phyloP scores from a whole-genome alignment of 257 asterid genomes.

The Nicotiana otophora region DNA sequence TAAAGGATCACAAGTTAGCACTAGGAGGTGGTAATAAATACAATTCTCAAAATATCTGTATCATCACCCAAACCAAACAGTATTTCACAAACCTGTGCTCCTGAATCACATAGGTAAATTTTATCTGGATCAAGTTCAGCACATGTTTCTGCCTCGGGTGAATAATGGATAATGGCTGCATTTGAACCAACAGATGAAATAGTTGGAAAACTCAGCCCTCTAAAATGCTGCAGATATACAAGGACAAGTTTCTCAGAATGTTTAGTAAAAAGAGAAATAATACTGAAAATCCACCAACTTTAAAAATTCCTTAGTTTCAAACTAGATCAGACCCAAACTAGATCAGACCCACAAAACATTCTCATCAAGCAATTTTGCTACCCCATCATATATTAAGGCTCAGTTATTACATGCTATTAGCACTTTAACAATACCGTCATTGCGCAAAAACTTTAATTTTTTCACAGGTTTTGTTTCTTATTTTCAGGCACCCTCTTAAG shows the following conservation, averaged over 20 bases:
- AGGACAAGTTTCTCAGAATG: constrained; percentile 3
- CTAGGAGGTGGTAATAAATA: neutral
- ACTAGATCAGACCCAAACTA: neutral
- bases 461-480: neutral
- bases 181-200: constrained; percentile 96
- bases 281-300: neutral
- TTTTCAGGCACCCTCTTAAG: neutral
- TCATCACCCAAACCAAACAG: neutral
- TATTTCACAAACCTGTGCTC: constrained; percentile 73
- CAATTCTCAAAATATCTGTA: neutral
- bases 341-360: neutral
- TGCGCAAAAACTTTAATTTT: neutral
- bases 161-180: constrained; percentile 87
- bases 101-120: constrained; percentile 89
- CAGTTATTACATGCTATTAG: neutral
- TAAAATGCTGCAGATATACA: constrained; percentile 54
- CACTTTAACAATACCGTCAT: neutral
- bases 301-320: neutral
- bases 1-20: constrained; percentile 19
- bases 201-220: constrained; percentile 92
- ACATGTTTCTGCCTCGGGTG: constrained; percentile 69
- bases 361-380: neutral
- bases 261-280: neutral
- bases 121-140: constrained; percentile 81
- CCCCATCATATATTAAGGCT: neutral